Conservation (phyloP, 2,329 filamentous ascomycete species). For the Nannizzia gypsea region DNA sequence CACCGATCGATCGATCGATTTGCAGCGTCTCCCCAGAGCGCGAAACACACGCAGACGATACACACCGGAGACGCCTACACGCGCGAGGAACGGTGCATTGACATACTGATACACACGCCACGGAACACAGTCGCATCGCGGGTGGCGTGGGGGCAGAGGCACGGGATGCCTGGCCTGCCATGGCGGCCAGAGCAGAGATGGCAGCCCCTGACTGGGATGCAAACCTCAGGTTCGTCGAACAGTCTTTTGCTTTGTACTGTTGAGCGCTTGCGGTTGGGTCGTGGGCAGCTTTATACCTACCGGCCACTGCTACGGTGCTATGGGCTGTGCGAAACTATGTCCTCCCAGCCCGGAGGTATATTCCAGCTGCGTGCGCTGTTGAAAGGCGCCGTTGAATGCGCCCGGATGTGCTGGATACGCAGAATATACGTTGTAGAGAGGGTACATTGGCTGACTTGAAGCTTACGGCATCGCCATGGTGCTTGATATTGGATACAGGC, state of each 20-base stretch:
- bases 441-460: constrained; percentile 22
- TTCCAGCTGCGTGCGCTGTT: too few species aligned
- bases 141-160: neutral
- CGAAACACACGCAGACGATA: neutral
- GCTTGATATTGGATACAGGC: constrained; percentile 49
- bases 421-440: neutral
- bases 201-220: constrained; percentile 52
- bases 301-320: neutral
- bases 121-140: too few species aligned
- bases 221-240: constrained; percentile 48
- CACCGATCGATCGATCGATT: neutral
- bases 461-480: constrained; percentile 58
- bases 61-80: neutral
- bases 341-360: too few species aligned
- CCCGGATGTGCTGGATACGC: too few species aligned
- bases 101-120: too few species aligned
- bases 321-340: neutral
- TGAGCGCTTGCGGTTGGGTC: neutral
- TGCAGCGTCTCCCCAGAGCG: neutral
- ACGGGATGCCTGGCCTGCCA: constrained; percentile 16
- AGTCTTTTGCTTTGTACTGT: neutral
- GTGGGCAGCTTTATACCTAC: neutral
- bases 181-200: constrained; percentile 31
- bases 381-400: too few species aligned
- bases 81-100: neutral